phyloP scores from a whole-genome alignment of 208 protist species.

The Phytomonas sp. region DNA sequence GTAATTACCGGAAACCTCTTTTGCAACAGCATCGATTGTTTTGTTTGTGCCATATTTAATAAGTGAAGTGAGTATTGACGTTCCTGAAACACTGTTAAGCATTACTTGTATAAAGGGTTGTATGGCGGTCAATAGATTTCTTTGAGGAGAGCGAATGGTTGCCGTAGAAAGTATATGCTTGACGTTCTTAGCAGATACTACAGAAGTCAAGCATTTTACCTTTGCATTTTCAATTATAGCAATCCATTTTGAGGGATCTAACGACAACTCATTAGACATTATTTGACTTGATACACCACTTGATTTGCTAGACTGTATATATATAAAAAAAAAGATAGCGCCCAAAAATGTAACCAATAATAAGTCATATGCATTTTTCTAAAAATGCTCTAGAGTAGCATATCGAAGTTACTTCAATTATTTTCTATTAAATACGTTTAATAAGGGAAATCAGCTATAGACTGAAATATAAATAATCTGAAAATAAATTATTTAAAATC shows the following conservation, averaged over 20 bases:
- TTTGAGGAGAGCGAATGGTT: slow-evolving; percentile 53
- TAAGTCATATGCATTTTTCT: too few species aligned
- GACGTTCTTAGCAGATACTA: slow-evolving; percentile 62
- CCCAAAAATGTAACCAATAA: neutral
- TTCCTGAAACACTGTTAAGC: slow-evolving; percentile 27
- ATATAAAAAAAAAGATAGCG: neutral
- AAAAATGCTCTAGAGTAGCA: too few species aligned
- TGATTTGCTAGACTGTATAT: neutral
- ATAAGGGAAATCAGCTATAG: too few species aligned
- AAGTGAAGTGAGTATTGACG: slow-evolving; percentile 62
- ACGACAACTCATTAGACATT: slow-evolving; percentile 18
- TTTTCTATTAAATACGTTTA: too few species aligned
- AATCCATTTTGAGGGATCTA: slow-evolving; percentile 58
- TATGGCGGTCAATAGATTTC: slow-evolving; percentile 45
- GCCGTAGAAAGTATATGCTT: slow-evolving; percentile 60
- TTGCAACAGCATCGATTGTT: slow-evolving; percentile 46
- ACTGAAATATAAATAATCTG: neutral
- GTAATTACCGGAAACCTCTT: slow-evolving; percentile 20
- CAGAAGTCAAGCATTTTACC: slow-evolving; percentile 35
- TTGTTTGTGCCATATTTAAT: slow-evolving; percentile 61
- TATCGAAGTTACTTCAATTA: too few species aligned
- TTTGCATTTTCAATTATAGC: slow-evolving; percentile 43
- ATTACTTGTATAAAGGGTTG: slow-evolving; percentile 38
- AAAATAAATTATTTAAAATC: slow-evolving; percentile 5
- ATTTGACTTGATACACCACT: neutral